A percentile compares a stretch with the other conserved stretches of the same genome.
Evolutionary conservation across 441 rosid species (phyloP).

Genomic region (Bocquillonia castaneifolia): DNA sequence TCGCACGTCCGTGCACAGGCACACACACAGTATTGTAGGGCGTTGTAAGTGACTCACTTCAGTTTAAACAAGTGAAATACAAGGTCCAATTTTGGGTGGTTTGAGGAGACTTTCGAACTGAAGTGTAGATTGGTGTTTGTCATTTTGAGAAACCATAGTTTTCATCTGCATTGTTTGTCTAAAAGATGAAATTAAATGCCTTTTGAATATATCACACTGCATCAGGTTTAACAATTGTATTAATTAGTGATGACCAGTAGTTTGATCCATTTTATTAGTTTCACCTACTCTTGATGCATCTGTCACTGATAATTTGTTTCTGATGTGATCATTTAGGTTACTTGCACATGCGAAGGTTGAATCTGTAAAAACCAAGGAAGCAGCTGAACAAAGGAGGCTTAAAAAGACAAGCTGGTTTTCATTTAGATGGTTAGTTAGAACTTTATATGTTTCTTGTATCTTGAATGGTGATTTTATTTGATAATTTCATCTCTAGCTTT

Average conservation of each 20-base stretch:
- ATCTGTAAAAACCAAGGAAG: constrained; percentile 84
- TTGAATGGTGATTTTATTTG: constrained; percentile 6
- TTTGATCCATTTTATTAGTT: neutral
- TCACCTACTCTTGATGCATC: neutral
- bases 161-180: neutral
- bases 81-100: neutral
- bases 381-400: constrained; percentile 76
- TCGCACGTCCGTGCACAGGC: neutral
- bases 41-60: too few species aligned
- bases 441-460: constrained; percentile 19
- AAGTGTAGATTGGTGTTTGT: neutral
- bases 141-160: neutral
- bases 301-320: constrained; percentile 11
- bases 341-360: constrained; percentile 99
- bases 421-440: constrained; percentile 60
- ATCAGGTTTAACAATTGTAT: neutral
- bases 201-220: neutral
- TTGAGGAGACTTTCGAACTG: neutral
- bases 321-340: constrained; percentile 49
- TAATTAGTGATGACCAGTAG: neutral
- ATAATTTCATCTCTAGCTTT: neutral
- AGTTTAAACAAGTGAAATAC: neutral
- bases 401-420: constrained; percentile 87
- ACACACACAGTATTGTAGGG: too few species aligned
- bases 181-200: neutral